These are phyloP conservation scores for Bondarzewia mesenterica DNA, from an alignment of 1,284 basidiomycete species.

Conservation along the genomic window DNA sequence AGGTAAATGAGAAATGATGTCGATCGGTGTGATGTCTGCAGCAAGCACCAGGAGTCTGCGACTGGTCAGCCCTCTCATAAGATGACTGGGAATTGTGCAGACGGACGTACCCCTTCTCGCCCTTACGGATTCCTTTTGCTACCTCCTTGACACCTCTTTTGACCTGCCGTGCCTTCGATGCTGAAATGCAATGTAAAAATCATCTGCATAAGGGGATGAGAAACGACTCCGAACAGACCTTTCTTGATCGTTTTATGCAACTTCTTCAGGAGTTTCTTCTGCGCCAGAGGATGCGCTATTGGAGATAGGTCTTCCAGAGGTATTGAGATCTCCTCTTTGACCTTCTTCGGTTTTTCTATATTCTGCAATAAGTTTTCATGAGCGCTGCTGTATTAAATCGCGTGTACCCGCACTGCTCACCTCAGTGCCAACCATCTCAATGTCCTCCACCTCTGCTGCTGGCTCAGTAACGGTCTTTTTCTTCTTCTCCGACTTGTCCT, in stretches of 20 bases:
- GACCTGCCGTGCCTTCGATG: constrained; percentile 86
- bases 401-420: background rate
- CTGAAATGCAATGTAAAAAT: constrained; percentile 28
- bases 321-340: constrained; percentile 56
- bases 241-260: constrained; percentile 90
- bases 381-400: background rate
- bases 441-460: constrained; percentile 30
- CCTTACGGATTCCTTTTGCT: constrained; percentile 91
- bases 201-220: background rate
- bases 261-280: constrained; percentile 88
- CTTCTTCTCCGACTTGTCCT: constrained; percentile 67
- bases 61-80: background rate
- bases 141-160: constrained; percentile 96
- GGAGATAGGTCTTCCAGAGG: constrained; percentile 80
- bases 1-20: constrained; percentile 96
- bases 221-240: constrained; percentile 38
- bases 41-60: constrained; percentile 84
- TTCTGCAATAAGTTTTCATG: background rate
- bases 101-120: constrained; percentile 77
- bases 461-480: constrained; percentile 32
- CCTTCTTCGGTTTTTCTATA: constrained; percentile 52
- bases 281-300: constrained; percentile 84
- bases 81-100: background rate
- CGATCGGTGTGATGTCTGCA: constrained; percentile 95
- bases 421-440: constrained; percentile 40